A percentile compares a stretch with the other conserved stretches of the same genome.
phyloP scores from a whole-genome alignment of 2,329 filamentous ascomycete genomes.

The Periconia sp. region DNA sequence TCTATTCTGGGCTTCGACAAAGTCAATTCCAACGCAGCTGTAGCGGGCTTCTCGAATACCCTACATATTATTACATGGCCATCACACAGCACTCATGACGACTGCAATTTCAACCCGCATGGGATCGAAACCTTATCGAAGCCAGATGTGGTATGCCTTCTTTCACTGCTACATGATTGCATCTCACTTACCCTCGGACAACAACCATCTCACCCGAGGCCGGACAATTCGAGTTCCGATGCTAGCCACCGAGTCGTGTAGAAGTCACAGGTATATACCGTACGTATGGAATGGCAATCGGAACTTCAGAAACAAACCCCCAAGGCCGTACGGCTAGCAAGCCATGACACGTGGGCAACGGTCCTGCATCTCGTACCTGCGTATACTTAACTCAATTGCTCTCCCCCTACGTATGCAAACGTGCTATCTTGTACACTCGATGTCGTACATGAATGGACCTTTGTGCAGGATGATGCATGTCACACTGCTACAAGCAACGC shows the following conservation, averaged over 20 bases:
- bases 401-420: neutral
- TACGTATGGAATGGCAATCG: neutral
- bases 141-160: constrained; percentile 5
- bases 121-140: neutral
- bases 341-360: neutral
- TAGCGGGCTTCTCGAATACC: too few relatives aligned
- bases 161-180: neutral
- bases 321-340: neutral
- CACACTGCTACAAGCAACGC: neutral
- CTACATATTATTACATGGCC: too few relatives aligned
- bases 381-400: neutral
- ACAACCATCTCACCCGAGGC: neutral
- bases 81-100: too few relatives aligned
- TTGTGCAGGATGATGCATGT: neutral
- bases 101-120: neutral
- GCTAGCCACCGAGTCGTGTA: neutral
- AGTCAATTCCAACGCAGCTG: too few relatives aligned
- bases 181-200: constrained; percentile 2
- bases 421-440: neutral
- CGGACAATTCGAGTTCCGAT: neutral
- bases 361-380: neutral
- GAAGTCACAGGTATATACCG: neutral
- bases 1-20: neutral
- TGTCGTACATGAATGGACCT: neutral
- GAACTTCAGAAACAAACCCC: neutral